Evolutionary conservation across 2,329 filamentous ascomycete genomes (phyloP).

Genomic region (Colletotrichum agaves): DNA sequence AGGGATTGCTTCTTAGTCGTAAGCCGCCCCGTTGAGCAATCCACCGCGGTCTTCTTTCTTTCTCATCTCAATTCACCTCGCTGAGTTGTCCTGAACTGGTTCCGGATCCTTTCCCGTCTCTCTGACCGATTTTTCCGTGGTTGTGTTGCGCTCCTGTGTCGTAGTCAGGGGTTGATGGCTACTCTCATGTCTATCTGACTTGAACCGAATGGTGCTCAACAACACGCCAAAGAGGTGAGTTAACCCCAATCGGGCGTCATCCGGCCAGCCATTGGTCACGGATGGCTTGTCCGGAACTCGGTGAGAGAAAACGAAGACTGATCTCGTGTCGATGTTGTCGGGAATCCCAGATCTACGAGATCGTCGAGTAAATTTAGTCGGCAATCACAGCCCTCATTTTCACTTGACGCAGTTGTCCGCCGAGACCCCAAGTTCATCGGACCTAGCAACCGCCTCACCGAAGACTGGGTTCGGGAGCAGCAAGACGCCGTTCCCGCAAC

Average conservation of each 20-base stretch:
- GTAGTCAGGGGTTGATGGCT: constrained; percentile 32
- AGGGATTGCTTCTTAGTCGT: constrained; percentile 37
- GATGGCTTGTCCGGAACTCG: not conserved
- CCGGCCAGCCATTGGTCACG: not conserved
- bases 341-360: constrained; percentile 33
- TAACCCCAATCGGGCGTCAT: constrained; percentile 21
- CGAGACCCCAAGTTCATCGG: constrained; percentile 29
- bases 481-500: constrained; percentile 31
- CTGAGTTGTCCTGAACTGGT: not conserved
- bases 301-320: not conserved
- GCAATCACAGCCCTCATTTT: constrained; percentile 32
- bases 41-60: constrained; percentile 26
- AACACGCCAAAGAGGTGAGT: constrained; percentile 38
- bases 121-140: constrained; percentile 2
- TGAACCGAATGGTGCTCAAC: constrained; percentile 38
- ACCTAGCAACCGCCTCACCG: constrained; percentile 29
- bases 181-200: constrained; percentile 35
- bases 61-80: constrained; percentile 21
- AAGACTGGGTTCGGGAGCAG: constrained; percentile 35
- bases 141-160: constrained; percentile 4
- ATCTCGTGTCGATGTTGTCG: not conserved
- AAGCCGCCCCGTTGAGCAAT: constrained; percentile 34
- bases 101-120: not conserved
- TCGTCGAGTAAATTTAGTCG: constrained; percentile 35
- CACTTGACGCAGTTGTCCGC: constrained; percentile 31